Evolutionary conservation across 306 rosid species (phyloP).

Genomic region (Medicago lupulina): DNA sequence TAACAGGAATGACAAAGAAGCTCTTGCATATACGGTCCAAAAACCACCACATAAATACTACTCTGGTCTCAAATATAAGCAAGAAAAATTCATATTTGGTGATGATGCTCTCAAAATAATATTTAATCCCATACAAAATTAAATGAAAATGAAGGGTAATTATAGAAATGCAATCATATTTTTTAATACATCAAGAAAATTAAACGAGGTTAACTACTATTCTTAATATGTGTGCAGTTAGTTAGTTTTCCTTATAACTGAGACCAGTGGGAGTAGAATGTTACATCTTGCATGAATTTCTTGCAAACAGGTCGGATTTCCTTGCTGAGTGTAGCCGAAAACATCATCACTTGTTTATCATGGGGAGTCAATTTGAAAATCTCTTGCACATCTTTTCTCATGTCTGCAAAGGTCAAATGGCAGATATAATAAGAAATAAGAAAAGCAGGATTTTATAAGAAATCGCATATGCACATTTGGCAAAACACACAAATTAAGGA

Average conservation of each 20-base stretch:
- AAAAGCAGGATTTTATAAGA: constrained; percentile 3
- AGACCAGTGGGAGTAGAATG: constrained; percentile 24
- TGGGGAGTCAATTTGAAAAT: constrained; percentile 80
- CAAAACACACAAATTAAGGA: neutral
- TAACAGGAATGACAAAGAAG: neutral
- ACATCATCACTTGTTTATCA: constrained; percentile 88
- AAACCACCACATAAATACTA: constrained; percentile 18
- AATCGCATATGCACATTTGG: neutral
- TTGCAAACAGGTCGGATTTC: constrained; percentile 87
- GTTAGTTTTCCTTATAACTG: no score
- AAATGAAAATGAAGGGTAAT: no score
- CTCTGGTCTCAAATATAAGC: no score
- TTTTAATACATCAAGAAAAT: no score
- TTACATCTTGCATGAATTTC: constrained; percentile 88
- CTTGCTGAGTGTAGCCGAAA: constrained; percentile 80
- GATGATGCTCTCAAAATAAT: no score
- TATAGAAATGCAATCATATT: no score
- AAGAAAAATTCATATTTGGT: no score
- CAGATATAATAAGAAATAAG: constrained; percentile 24
- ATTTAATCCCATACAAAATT: no score
- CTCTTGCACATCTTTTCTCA: constrained; percentile 81
- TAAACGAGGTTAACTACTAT: no score
- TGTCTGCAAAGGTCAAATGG: constrained; percentile 51
- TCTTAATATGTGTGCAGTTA: no score
- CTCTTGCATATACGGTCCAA: neutral